A percentile compares a stretch with the other conserved stretches of the same genome.
Conservation (phyloP, 805 yeast species). For the Zygoascus biomembranicola region DNA sequence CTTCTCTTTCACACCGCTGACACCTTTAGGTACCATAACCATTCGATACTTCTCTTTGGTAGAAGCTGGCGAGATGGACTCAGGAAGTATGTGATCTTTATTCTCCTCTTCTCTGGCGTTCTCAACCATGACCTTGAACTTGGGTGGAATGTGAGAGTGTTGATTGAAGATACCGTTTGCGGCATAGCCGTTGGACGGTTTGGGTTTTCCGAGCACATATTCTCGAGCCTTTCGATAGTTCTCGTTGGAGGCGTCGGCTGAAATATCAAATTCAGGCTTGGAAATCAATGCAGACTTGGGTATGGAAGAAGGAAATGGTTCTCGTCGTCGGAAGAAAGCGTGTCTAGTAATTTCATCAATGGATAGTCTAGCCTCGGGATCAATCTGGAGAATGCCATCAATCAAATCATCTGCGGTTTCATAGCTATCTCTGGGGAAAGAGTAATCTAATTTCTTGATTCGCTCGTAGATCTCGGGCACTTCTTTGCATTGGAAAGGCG, state of each 20-base stretch:
- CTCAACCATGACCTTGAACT: neutral
- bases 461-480: conserved; percentile 88
- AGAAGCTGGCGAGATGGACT: conserved; percentile 86
- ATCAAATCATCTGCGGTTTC: conserved; percentile 65
- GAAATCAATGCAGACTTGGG: conserved; percentile 54
- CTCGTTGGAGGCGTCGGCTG: conserved; percentile 33
- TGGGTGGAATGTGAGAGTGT: neutral
- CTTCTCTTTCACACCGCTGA: neutral
- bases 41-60: conserved; percentile 73
- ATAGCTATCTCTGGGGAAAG: conserved; percentile 64
- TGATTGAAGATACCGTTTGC: neutral
- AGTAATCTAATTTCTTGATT: conserved; percentile 73
- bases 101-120: neutral
- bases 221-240: conserved; percentile 7
- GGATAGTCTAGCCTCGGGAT: conserved; percentile 76
- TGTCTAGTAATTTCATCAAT: conserved; percentile 71
- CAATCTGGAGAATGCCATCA: conserved; percentile 59
- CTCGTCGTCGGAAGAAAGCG: conserved; percentile 53
- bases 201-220: neutral
- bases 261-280: conserved; percentile 52
- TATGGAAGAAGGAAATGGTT: conserved; percentile 64
- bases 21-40: conserved; percentile 20
- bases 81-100: conserved; percentile 57
- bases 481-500: conserved; percentile 96
- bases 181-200: neutral